Conservation (phyloP, 345 rosid genomes). For the Geranium brycei region DNA sequence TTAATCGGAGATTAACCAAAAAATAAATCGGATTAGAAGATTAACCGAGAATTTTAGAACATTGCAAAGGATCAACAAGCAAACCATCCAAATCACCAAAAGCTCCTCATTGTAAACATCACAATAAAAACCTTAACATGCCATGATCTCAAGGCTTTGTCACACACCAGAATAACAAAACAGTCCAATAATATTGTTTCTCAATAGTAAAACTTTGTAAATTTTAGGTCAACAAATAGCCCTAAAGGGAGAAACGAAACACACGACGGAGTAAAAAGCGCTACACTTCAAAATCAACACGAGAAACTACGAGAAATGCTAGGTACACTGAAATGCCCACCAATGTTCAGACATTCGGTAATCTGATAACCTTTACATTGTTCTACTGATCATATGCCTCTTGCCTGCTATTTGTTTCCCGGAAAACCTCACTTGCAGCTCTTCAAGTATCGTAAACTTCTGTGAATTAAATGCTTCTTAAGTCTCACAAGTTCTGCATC, state of each 20-base stretch:
- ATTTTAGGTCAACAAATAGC: background rate
- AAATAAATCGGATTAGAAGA: no score
- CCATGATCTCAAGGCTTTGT: no score
- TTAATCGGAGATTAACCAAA: no score
- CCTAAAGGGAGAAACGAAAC: no score
- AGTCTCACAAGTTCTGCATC: background rate
- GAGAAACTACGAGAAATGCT: background rate
- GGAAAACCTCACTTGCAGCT: constrained; percentile 9
- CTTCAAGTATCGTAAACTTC: constrained; percentile 7
- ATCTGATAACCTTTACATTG: background rate
- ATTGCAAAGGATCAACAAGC: no score
- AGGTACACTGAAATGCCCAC: background rate
- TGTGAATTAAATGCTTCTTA: constrained; percentile 8
- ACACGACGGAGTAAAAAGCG: background rate
- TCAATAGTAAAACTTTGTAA: background rate
- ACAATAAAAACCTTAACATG: no score
- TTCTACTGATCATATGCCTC: constrained; percentile 8
- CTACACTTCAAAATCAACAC: background rate
- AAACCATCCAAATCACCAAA: no score
- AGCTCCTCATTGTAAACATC: no score
- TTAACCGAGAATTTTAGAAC: no score
- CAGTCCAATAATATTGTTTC: no score
- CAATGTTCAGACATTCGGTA: background rate
- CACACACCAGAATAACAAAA: no score
- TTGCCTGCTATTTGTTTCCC: constrained; percentile 8